Base-by-base conservation (phyloP, 73 alveolate genomes). In the Stentor coeruleus region DNA sequence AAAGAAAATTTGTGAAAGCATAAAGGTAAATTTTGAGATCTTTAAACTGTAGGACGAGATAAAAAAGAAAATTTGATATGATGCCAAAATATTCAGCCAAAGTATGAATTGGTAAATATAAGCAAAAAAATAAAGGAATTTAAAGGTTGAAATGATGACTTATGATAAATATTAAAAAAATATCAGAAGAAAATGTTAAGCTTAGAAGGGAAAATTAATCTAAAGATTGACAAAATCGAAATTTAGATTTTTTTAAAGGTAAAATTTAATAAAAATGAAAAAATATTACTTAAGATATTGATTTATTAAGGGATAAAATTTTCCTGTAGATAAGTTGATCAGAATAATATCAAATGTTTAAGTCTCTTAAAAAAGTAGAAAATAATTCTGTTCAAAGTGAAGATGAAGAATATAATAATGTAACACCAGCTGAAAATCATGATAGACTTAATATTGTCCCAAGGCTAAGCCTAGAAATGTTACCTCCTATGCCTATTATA, bases 271-370 rank as follows among this genome's bases (percentile, higher is more conserved):
- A 20, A 20, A 66, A 86, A 81, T 49, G 95, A 89, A 60, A 86
- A 83, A 38, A 89, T 86, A 59, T 72, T 89, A 20, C 88, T 89
- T 88, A 82, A 86, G 42, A 86, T 2, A 66, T 89, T 39, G 76
- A 81, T 38, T 58, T 40, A 39, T 58, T 89, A 11, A 86, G 86
- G 38, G 86, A 86, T 42, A 39, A 82, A 77, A 92, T 3, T 74
- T 36, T 33, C 92, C 91, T 40, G 92, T 89, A 11, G 88, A 89
- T 59, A 31, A 83, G 4, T 82, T 89, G 6, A 76, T 82, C 91
- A 86, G 3, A 74, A 74, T 2, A 91, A 89, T 35, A 85, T 89
- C 60, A 40, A 28, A 1, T 49, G 6, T 20, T 20, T 6, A 49
- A 49, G 20, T 49, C 6, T 20, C n/a, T 28, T 1, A 66, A 2